Evolutionary conservation across 2,329 filamentous ascomycete species (phyloP), one percentile per base, ranked within the genome.

Genomic region (Neoscytalidium dimidiatum): DNA sequence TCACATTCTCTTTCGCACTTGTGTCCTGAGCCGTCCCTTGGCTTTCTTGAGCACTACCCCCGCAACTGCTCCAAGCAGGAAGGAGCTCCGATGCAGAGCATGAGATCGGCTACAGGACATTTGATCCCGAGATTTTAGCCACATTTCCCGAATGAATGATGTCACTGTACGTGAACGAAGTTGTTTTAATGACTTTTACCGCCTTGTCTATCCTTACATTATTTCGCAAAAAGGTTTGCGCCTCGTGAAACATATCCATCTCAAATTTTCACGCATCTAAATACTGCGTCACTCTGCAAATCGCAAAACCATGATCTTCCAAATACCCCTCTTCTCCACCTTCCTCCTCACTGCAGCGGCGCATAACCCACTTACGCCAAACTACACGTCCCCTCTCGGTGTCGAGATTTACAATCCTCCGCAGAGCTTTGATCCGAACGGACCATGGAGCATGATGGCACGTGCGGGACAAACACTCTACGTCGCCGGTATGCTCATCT

Each of bases 401-500:
- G 65, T 68, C 41, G 38, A 64, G 11, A 66, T 68, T n/a, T 66
- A 62, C 56, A 68, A 66, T 44, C 66, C 65, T 0, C 52, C 60
- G 38, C 41, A 56, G 5, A 58, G 49, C 43, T 66, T 68, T 65
- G 60, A 65, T 21, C 49, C 57, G 14, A 68, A 41, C 26, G 66
- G 66, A 19, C 66, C 62, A 35, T 68, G 66, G 66, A 68, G 66
- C 33, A 19, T 68, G 5, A 68, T 68, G 64, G 63, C 64, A 17
- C 65, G 66, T 75, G 28, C 71, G 69, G 35, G 67, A 63, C 4
- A 74, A 71, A 73, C 67, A 2, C 65, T 77, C 2, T 76, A 75
- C 66, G 71, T 76, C 49, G 71, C 74, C 19, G 64, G 53, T 62
- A 29, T 11, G 23, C n/a, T n/a, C n/a, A n/a, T n/a, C n/a, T n/a